Conservation (phyloP, 2,329 filamentous ascomycete species). For the Whalleya microplaca region DNA sequence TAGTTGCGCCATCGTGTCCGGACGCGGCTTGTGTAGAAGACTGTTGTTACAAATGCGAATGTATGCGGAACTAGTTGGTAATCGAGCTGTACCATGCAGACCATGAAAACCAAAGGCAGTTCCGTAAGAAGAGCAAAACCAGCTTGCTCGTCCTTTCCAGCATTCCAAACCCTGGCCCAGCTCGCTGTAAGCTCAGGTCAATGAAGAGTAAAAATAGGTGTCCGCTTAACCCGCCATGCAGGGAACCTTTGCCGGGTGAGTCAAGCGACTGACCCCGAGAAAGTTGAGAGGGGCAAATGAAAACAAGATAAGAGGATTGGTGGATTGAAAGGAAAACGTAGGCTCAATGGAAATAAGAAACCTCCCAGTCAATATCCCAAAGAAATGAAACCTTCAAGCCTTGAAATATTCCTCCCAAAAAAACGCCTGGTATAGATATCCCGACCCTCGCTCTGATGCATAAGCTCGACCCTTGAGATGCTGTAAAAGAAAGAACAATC, state of each 20-base stretch:
- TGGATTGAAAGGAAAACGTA: conserved; percentile 15
- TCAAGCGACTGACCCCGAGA: not conserved
- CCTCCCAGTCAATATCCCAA: conserved; percentile 7
- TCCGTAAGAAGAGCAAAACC: conserved; percentile 18
- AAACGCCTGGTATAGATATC: conserved; percentile 39
- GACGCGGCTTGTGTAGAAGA: conserved; percentile 15
- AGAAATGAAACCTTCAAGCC: conserved; percentile 6
- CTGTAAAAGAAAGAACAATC: conserved; percentile 20
- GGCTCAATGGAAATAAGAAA: conserved; percentile 2
- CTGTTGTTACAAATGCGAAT: conserved; percentile 8
- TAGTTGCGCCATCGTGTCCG: conserved; percentile 19
- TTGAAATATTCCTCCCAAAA: conserved; percentile 30
- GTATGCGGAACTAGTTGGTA: conserved; percentile 1
- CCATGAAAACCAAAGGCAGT: conserved; percentile 10
- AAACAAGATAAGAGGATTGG: conserved; percentile 25
- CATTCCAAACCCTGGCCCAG: conserved; percentile 15
- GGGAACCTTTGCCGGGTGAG: conserved; percentile 2
- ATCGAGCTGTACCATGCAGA: conserved; percentile 21
- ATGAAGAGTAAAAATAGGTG: conserved; percentile 20
- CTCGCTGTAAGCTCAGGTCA: conserved; percentile 9
- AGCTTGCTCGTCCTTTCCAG: conserved; percentile 17
- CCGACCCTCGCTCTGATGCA: conserved; percentile 26
- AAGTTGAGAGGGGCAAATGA: conserved; percentile 16
- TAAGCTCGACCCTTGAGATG: conserved; percentile 6
- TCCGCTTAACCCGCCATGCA: conserved; percentile 20